Percentiles rank a stretch among this genome's conserved stretches.
Evolutionary conservation across 2,329 filamentous ascomycete species (phyloP).

Genomic region (Botrytis pseudocinerea): DNA sequence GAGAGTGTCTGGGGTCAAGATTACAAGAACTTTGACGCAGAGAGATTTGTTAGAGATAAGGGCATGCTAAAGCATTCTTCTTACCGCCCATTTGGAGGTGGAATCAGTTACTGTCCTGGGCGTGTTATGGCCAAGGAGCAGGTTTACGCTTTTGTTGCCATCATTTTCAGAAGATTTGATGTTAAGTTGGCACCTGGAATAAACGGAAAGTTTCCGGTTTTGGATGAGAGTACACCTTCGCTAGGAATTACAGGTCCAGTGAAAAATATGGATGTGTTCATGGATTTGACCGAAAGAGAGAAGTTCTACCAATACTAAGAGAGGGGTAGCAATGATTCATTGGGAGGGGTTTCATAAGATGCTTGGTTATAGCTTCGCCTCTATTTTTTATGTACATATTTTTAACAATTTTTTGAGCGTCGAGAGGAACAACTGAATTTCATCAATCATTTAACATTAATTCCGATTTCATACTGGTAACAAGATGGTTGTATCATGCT

Average conservation of each 20-base stretch:
- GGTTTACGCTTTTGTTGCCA: constrained; percentile 21
- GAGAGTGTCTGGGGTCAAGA: constrained; percentile 18
- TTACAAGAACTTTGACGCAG: constrained; percentile 15
- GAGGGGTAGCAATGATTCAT: not conserved
- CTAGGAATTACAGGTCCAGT: constrained; percentile 18
- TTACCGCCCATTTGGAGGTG: constrained; percentile 23
- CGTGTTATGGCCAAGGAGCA: constrained; percentile 22
- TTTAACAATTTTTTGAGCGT: not conserved
- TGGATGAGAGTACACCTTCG: constrained; percentile 19
- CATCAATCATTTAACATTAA: not conserved
- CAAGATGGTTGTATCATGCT: not conserved
- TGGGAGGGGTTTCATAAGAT: not conserved
- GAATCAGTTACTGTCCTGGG: constrained; percentile 24
- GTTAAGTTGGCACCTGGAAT: constrained; percentile 12
- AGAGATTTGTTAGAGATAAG: constrained; percentile 18
- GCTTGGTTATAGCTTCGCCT: not conserved
- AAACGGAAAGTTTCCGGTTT: constrained; percentile 8
- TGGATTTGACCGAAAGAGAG: constrained; percentile 2
- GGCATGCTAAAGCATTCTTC: constrained; percentile 15
- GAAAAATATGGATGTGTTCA: constrained; percentile 18
- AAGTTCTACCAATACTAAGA: not conserved
- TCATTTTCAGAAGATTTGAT: constrained; percentile 21
- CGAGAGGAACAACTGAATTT: not conserved
- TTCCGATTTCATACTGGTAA: not conserved
- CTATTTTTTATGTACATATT: not conserved